Evolutionary conservation across 2,329 filamentous ascomycete genomes (phyloP), one percentile per base, ranked within the genome.

Genomic region (Drechslerella coelobrocha): DNA sequence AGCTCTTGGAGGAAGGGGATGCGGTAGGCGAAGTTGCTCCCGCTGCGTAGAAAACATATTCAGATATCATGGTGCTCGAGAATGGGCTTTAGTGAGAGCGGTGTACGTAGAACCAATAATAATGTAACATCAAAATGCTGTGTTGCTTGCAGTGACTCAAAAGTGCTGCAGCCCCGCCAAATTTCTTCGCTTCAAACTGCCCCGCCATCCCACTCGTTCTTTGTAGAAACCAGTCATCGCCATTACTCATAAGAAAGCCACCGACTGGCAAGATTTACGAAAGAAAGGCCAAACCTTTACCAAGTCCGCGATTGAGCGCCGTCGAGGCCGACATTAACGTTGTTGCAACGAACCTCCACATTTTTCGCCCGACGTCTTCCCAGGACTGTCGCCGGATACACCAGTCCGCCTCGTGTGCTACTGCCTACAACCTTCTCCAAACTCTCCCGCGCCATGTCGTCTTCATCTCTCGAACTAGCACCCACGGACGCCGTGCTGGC

Each of bases 1-100:
- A 91, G 74, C 83, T 97, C 79, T 80, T 99, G 77, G 93, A 99
- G 79, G 94, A 99, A 79, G 92, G 91, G 0, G 94, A 99, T 82
- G 89, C 94, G 79, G 81, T 96, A 74, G 69, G 59, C 27, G 68
- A 68, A n/a, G 72, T 57, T 10, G 61, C 61, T 55, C 79, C 75
- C 72, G 61, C 56, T 24, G 72, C 75, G 29, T 73, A 61, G 39
- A 8, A 51, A 21, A 45, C 5, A 41, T 41, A 9, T 41, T 6
- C n/a, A 31, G 4, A 9, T 41, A 41, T 17, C 7, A 17, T 41
- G n/a, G n/a, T 17, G 4, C 4, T 41, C n/a, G 37, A 10, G 2
- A 19, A 23, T 3, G n/a, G 5, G 2, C n/a, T 41, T 17, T 41
- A 41, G 37, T 34, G 29, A 12, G 29, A 34, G 29, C 6, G 6